Percentiles rank a stretch among this genome's conserved stretches.
phyloP scores from a whole-genome alignment of 345 rosid genomes.

The Pistacia atlantica region DNA sequence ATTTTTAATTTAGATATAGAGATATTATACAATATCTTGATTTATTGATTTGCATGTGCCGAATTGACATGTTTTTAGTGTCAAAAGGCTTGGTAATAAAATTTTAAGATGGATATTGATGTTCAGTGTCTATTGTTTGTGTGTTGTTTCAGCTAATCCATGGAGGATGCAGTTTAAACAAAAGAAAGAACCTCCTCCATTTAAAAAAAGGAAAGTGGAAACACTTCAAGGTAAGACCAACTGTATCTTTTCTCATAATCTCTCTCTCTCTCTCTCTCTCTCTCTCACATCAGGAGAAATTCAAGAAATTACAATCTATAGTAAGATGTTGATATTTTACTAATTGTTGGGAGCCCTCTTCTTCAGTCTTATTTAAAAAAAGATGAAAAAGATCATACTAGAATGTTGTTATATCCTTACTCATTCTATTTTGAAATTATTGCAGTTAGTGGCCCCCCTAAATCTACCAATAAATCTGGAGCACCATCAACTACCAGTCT shows the following conservation, averaged over 20 bases:
- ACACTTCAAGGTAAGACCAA: constrained; percentile 63
- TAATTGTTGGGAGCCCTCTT: background rate
- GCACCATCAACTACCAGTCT: constrained; percentile 39
- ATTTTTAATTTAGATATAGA: background rate
- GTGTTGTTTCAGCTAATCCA: constrained; percentile 60
- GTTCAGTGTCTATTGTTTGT: constrained; percentile 18
- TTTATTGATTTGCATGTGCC: background rate
- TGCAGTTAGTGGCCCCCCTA: constrained; percentile 48
- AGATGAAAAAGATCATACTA: background rate
- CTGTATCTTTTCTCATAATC: background rate
- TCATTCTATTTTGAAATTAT: background rate
- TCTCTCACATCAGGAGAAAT: constrained; percentile 8
- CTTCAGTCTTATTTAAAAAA: background rate
- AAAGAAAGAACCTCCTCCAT: constrained; percentile 76
- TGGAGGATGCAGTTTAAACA: constrained; percentile 61
- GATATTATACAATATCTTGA: background rate
- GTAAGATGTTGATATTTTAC: background rate
- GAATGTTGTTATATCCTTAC: too few relatives aligned
- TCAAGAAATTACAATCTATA: constrained; percentile 17
- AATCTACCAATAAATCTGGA: constrained; percentile 57
- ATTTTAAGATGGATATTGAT: constrained; percentile 7
- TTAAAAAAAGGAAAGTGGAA: constrained; percentile 81
- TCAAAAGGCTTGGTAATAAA: background rate
- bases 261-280: constrained; percentile 9
- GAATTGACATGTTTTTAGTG: background rate